phyloP scores from a whole-genome alignment of 169 alveolate species.

The Perkinsus olseni region DNA sequence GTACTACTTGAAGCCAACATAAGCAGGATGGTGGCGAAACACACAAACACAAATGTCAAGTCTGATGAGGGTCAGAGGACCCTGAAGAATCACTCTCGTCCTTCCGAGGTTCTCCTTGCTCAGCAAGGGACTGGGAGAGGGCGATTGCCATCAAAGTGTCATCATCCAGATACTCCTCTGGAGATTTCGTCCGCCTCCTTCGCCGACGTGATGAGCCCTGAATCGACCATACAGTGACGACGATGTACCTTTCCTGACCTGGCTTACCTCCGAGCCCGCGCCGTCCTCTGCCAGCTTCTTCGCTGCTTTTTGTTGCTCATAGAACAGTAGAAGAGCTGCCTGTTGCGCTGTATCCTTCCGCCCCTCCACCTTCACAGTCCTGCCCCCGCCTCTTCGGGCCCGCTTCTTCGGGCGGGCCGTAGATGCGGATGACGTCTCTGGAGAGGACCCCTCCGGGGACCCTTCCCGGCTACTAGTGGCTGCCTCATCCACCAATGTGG shows the following conservation, averaged over 20 bases:
- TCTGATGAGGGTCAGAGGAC: background rate
- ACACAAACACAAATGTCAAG: background rate
- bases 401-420: background rate
- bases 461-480: too few relatives aligned
- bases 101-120: background rate
- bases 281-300: background rate
- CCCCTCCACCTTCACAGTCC: background rate
- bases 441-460: background rate
- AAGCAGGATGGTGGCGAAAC: background rate
- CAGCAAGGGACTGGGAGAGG: background rate
- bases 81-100: background rate
- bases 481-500: too few relatives aligned
- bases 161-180: background rate
- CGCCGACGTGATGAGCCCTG: background rate
- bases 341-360: background rate
- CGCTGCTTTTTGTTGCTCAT: background rate
- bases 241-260: background rate
- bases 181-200: background rate
- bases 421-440: background rate
- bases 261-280: background rate
- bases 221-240: background rate
- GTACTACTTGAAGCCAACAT: background rate
- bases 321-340: background rate
- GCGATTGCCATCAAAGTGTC: background rate
- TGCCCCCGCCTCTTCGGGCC: background rate